phyloP scores from a whole-genome alignment of 129 eudicot genomes.

The Smallanthus sonchifolius region DNA sequence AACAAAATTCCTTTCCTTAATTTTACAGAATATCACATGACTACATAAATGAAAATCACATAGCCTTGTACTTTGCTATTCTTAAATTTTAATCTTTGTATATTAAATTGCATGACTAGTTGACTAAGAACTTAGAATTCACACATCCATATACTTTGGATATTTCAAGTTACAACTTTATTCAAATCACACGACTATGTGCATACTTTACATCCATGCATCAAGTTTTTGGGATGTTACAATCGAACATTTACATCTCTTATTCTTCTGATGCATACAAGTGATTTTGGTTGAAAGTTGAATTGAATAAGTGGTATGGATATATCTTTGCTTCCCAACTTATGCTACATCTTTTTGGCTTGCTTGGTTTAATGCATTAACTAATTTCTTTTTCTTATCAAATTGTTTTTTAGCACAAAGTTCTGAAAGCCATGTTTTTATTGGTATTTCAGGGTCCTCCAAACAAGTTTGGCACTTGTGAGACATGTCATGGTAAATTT shows the following conservation, averaged over 20 bases:
- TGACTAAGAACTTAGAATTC: neutral
- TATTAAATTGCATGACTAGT: neutral
- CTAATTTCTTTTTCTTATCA: neutral
- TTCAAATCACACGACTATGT: neutral
- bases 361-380: neutral
- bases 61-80: neutral
- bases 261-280: neutral
- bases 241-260: neutral
- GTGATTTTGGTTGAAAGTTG: neutral
- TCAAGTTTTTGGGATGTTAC: neutral
- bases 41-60: neutral
- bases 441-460: conserved; percentile 78
- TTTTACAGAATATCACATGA: neutral
- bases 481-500: conserved; percentile 63
- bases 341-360: neutral
- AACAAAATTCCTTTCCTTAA: neutral
- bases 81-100: neutral
- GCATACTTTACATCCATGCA: neutral
- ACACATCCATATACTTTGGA: neutral
- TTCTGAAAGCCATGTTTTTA: conserved; percentile 2
- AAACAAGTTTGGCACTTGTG: conserved; percentile 55
- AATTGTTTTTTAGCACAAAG: neutral
- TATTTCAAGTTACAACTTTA: neutral
- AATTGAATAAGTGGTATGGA: neutral
- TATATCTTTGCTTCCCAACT: neutral